phyloP scores from a whole-genome alignment of 1,284 basidiomycete species.

The Kalmanozyma brasiliensis region DNA sequence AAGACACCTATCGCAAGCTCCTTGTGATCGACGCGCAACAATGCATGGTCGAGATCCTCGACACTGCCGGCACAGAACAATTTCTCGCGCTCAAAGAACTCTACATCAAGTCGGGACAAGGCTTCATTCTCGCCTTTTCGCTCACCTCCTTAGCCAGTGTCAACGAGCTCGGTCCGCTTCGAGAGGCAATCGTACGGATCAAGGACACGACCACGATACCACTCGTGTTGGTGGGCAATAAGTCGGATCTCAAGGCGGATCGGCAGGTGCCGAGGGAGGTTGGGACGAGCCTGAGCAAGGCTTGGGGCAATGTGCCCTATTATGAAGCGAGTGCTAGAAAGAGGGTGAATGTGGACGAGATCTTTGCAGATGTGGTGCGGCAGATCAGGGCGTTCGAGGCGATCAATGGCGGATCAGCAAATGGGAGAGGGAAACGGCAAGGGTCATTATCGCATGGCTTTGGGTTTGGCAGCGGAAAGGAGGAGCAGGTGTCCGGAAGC shows the following conservation, averaged over 20 bases:
- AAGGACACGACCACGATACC: slow-evolving; percentile 56
- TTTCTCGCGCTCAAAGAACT: slow-evolving; percentile 64
- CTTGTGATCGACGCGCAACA: slow-evolving; percentile 58
- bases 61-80: slow-evolving; percentile 63
- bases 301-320: slow-evolving; percentile 63
- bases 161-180: slow-evolving; percentile 60
- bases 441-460: slow-evolving; percentile 5
- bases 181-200: slow-evolving; percentile 59
- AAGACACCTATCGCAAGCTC: slow-evolving; percentile 62
- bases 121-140: slow-evolving; percentile 62
- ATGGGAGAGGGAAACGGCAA: slow-evolving; percentile 5
- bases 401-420: slow-evolving; percentile 12
- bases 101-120: slow-evolving; percentile 61
- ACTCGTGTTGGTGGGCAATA: slow-evolving; percentile 62
- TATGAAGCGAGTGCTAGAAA: slow-evolving; percentile 62
- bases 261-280: slow-evolving; percentile 61
- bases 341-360: slow-evolving; percentile 59
- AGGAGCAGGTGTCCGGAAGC: slow-evolving; percentile 10
- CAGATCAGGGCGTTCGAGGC: slow-evolving; percentile 56
- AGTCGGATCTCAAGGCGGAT: slow-evolving; percentile 55
- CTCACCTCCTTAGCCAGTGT: slow-evolving; percentile 59
- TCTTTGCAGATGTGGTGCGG: slow-evolving; percentile 59
- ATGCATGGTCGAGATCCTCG: slow-evolving; percentile 61
- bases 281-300: slow-evolving; percentile 58
- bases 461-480: slow-evolving; percentile 1